Evolutionary conservation across 345 rosid genomes (phyloP), one percentile per base, ranked within the genome.

Genomic region (Acer saccharum): DNA sequence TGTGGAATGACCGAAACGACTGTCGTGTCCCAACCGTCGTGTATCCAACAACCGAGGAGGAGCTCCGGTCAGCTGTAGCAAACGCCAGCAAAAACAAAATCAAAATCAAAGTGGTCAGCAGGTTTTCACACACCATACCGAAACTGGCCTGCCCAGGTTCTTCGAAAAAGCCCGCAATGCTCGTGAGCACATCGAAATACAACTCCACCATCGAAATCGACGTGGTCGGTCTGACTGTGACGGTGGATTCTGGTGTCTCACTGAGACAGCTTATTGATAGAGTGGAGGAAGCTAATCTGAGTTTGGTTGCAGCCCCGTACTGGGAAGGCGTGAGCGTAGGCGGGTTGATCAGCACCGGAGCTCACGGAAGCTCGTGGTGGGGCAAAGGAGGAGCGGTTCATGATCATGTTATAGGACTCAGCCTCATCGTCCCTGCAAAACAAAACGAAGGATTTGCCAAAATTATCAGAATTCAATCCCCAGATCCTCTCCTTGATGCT

Each of bases 361-460:
- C 99, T 0, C 99, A 95, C n/a, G 99, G 99, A 3, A 95, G 99
- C 80, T 93, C 99, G 0, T 95, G 98, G 98, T 90, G 89, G 81
- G 98, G 97, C 25, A 87, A 85, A 76, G 99, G 99, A 12, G 99
- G 97, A n/a, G 91, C 97, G 1, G 94, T 89, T 70, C 98, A 93
- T 48, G 99, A 95, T 69, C 94, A 93, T 77, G 97, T 95, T 18
- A 82, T 89, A 48, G 96, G 93, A 10, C 69, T 95, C 14, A 87
- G 81, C 74, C 88, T 95, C 32, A 74, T 93, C 10, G 88, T 93
- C 69, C 96, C 98, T 0, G 90, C 91, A 4, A 52, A 20, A 17
- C 76, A 79, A 20, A 85, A 89, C 0, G 88, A 93, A 76, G 92
- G 97, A 10, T 93, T 65, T 71, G 97, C 98, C 0, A 92, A 95